These are phyloP conservation scores for Nasturtium officinale DNA, from an alignment of 345 rosid genomes.

Conservation along the genomic window DNA sequence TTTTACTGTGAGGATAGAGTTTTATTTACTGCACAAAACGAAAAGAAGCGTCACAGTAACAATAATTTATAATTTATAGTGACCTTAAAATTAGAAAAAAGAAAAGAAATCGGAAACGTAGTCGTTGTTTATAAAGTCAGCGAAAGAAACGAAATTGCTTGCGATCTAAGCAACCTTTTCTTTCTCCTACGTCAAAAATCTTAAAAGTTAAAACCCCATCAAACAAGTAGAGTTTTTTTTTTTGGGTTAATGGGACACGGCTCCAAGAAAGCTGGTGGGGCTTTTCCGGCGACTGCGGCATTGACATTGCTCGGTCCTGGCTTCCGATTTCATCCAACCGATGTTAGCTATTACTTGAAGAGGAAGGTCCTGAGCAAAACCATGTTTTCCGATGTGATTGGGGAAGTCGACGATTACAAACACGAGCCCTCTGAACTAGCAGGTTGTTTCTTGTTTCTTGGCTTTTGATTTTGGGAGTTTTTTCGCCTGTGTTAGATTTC, in stretches of 20 bases:
- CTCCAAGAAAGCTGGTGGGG: constrained; percentile 6
- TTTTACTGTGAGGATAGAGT: too few relatives aligned
- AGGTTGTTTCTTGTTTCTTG: constrained; percentile 41
- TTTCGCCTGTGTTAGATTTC: neutral
- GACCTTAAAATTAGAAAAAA: too few relatives aligned
- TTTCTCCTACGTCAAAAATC: neutral
- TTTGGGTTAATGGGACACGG: constrained; percentile 36
- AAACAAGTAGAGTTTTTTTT: neutral
- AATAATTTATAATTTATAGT: too few relatives aligned
- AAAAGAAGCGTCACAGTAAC: too few relatives aligned
- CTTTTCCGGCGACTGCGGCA: neutral
- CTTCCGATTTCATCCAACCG: constrained; percentile 82
- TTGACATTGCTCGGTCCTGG: constrained; percentile 73
- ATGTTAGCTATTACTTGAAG: constrained; percentile 73
- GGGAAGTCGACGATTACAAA: constrained; percentile 72
- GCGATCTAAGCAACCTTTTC: constrained; percentile 60
- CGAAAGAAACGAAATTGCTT: constrained; percentile 25
- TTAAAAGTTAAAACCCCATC: neutral
- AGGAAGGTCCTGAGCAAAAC: constrained; percentile 60
- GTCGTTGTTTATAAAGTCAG: neutral
- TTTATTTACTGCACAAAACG: too few relatives aligned
- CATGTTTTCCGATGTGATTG: constrained; percentile 60
- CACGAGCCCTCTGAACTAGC: constrained; percentile 74
- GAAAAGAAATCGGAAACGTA: neutral
- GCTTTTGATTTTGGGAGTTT: neutral